Evolutionary conservation across 129 eudicot genomes (phyloP).

Genomic region (Centaurea solstitialis): DNA sequence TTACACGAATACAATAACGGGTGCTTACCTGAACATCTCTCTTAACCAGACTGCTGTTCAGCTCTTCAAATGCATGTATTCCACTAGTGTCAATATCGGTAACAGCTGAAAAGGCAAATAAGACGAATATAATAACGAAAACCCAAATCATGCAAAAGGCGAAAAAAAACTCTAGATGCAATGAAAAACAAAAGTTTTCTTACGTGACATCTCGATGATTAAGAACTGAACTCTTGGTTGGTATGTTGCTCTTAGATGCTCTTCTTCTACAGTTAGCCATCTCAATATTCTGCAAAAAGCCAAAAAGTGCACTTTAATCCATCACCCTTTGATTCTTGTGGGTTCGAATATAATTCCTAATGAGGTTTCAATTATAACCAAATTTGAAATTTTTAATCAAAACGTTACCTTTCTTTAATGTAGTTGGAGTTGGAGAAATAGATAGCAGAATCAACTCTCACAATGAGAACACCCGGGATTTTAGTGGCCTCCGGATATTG

Average conservation of each 20-base stretch:
- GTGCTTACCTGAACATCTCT: constrained; percentile 75
- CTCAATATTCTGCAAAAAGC: constrained; percentile 70
- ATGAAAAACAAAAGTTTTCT: constrained; percentile 14
- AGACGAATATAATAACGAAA: background rate
- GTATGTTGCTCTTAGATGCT: constrained; percentile 38
- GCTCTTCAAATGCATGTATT: constrained; percentile 73
- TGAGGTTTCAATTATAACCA: background rate
- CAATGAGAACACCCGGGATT: constrained; percentile 65
- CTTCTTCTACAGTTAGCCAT: constrained; percentile 80
- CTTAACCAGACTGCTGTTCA: constrained; percentile 55
- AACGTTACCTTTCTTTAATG: constrained; percentile 65
- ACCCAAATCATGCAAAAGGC: background rate
- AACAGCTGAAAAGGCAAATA: constrained; percentile 56
- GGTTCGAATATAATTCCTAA: background rate
- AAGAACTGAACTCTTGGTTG: constrained; percentile 59
- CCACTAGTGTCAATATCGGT: constrained; percentile 84
- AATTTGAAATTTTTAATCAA: background rate
- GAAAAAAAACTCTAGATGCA: background rate
- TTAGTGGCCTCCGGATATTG: constrained; percentile 80
- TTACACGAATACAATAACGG: no score
- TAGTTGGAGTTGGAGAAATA: constrained; percentile 87
- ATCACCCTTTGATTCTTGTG: background rate
- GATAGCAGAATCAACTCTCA: constrained; percentile 80
- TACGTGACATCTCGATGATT: constrained; percentile 91
- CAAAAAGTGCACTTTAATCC: background rate